These are phyloP conservation scores for Exophiala spinifera DNA, from an alignment of 2,329 filamentous ascomycete genomes.

Conservation along the genomic window DNA sequence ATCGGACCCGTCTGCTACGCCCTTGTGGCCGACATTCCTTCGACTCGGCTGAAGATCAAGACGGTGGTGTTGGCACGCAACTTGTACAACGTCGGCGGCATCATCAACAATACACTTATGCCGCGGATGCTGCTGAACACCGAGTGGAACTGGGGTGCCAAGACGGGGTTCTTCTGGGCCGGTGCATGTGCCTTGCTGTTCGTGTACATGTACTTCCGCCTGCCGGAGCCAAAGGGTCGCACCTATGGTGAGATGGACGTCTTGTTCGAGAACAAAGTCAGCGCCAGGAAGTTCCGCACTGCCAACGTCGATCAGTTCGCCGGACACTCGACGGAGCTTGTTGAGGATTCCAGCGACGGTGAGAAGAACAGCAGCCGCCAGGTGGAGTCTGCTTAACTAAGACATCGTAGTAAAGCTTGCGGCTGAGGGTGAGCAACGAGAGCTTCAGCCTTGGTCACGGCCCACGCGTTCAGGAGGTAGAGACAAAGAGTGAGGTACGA, in stretches of 20 bases:
- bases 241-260: constrained; percentile 42
- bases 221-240: constrained; percentile 43
- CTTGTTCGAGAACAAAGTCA: constrained; percentile 39
- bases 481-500: too few relatives aligned
- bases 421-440: too few relatives aligned
- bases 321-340: not conserved
- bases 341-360: too few relatives aligned
- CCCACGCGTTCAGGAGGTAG: too few relatives aligned
- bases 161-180: constrained; percentile 41
- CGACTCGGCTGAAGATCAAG: constrained; percentile 53
- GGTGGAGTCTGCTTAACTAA: too few relatives aligned
- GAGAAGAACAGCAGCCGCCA: too few relatives aligned
- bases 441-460: too few relatives aligned
- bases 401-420: too few relatives aligned
- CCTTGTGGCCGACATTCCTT: constrained; percentile 52
- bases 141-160: constrained; percentile 37
- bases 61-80: constrained; percentile 53
- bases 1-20: constrained; percentile 55
- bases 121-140: constrained; percentile 31
- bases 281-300: constrained; percentile 37
- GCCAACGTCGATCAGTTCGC: constrained; percentile 30
- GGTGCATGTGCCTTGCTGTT: constrained; percentile 33
- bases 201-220: constrained; percentile 41
- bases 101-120: constrained; percentile 41
- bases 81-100: constrained; percentile 45